Percentiles rank a stretch among this genome's conserved stretches.
These are phyloP conservation scores for Erysimum pusillum DNA, from an alignment of 441 rosid species.

Conservation along the genomic window DNA sequence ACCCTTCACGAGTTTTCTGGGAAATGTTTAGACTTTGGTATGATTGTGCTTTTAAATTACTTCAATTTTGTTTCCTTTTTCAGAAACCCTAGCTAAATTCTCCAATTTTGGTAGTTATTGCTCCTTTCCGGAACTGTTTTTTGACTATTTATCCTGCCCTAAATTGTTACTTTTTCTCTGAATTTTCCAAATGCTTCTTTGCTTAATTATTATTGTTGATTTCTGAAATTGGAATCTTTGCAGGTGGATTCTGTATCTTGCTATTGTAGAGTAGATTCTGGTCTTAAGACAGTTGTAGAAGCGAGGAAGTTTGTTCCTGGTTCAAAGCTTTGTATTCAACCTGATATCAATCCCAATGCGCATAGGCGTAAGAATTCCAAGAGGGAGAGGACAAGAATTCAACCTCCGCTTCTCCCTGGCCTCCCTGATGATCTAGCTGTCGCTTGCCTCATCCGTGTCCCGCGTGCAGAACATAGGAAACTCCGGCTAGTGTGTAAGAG, in stretches of 20 bases:
- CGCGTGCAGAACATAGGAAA: conserved; percentile 82
- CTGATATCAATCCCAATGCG: conserved; percentile 92
- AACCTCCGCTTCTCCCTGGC: conserved; percentile 86
- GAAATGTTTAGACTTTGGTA: conserved; percentile 22
- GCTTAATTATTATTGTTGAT: not conserved
- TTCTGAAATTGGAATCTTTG: conserved; percentile 45
- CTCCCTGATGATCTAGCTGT: conserved; percentile 94
- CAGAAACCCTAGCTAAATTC: conserved; percentile 42
- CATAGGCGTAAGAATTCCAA: conserved; percentile 73
- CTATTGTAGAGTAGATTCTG: conserved; percentile 90
- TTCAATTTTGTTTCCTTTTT: conserved; percentile 38
- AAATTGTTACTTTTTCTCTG: not conserved
- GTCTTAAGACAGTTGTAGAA: conserved; percentile 85
- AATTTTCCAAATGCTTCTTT: conserved; percentile 6
- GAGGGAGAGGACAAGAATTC: conserved; percentile 77
- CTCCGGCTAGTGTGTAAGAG: conserved; percentile 85
- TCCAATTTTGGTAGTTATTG: conserved; percentile 32
- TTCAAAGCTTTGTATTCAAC: conserved; percentile 89
- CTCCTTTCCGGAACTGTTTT: conserved; percentile 10
- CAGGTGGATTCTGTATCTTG: conserved; percentile 96
- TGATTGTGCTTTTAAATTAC: conserved; percentile 30
- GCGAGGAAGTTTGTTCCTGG: conserved; percentile 94
- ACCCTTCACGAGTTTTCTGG: conserved; percentile 21
- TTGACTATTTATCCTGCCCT: conserved; percentile 10
- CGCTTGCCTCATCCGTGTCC: conserved; percentile 89